phyloP scores from a whole-genome alignment of 768 basidiomycete genomes.

The Boletus reticulatus region DNA sequence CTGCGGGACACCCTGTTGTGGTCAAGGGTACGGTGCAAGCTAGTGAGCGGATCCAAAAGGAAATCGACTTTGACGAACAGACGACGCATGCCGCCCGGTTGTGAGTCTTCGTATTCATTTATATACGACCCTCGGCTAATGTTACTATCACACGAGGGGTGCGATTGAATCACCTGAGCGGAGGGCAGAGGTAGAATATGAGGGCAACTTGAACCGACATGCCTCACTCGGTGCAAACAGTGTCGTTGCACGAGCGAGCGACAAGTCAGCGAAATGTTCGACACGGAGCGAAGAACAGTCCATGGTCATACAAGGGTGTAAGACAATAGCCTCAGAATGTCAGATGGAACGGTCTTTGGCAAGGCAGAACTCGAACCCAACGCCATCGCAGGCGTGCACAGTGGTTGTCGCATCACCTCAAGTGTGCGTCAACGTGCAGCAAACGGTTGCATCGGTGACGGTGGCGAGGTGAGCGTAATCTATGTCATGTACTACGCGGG shows the following conservation, averaged over 20 bases:
- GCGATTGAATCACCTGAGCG: background rate
- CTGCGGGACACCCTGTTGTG: background rate
- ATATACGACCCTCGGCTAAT: background rate
- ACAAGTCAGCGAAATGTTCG: background rate
- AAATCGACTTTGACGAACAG: background rate
- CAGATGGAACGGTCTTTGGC: background rate
- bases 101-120: slow-evolving; percentile 1
- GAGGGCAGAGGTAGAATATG: background rate
- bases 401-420: background rate
- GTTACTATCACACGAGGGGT: background rate
- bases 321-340: background rate
- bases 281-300: background rate
- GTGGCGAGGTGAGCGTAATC: background rate
- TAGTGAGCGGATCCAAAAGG: background rate
- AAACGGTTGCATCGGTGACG: background rate
- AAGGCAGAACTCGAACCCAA: background rate
- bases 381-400: background rate
- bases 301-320: background rate
- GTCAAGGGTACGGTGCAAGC: background rate
- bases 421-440: background rate
- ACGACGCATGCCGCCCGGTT: background rate
- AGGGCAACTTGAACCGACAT: background rate
- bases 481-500: background rate
- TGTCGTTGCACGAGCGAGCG: background rate
- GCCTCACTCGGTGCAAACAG: background rate